Conservation (phyloP, 495 filamentous ascomycete species). For the Penicillium verhagenii region DNA sequence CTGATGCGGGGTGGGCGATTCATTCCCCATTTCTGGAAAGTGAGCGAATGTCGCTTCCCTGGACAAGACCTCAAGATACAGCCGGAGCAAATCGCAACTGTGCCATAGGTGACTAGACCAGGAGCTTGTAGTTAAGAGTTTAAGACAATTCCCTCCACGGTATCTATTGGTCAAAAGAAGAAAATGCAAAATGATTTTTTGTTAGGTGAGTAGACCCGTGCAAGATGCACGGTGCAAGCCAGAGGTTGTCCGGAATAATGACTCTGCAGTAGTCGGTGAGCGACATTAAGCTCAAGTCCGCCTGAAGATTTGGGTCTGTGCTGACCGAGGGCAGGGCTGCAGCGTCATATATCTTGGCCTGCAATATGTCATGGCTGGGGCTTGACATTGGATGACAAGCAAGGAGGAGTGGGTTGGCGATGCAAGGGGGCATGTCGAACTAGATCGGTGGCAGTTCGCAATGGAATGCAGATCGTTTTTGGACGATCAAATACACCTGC, state of each 20-base stretch:
- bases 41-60: constrained; percentile 3
- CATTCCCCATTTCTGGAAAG: constrained; percentile 31
- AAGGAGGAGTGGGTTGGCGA: constrained; percentile 21
- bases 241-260: background rate
- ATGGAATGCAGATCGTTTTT: constrained; percentile 28
- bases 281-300: constrained; percentile 10
- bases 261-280: constrained; percentile 12
- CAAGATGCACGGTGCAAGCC: background rate
- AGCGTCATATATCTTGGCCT: constrained; percentile 16
- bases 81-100: background rate
- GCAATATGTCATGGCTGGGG: constrained; percentile 17
- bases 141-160: background rate
- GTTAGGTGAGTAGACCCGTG: background rate
- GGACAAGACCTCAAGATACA: background rate
- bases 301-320: background rate
- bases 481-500: background rate
- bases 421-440: constrained; percentile 27
- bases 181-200: background rate
- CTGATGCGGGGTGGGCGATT: constrained; percentile 33
- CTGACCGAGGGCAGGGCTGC: constrained; percentile 10
- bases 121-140: background rate
- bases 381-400: constrained; percentile 16
- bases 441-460: constrained; percentile 24
- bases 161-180: background rate
- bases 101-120: background rate